Base-by-base conservation (phyloP, 768 basidiomycete genomes). In the Mycena epipterygia region DNA sequence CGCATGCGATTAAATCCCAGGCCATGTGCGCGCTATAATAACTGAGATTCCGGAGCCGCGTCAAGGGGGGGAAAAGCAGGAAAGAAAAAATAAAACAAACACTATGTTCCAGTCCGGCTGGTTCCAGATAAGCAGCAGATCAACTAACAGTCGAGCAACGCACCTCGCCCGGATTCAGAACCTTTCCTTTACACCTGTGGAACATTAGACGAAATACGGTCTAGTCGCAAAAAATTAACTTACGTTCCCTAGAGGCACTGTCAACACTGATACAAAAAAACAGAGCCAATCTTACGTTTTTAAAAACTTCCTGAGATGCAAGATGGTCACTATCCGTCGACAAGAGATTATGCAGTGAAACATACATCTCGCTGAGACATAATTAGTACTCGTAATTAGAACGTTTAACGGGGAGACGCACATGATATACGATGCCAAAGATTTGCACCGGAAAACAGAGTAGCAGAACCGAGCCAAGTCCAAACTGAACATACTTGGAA, bases 21-120 rank as follows among this genome's bases (percentile, higher is more conserved):
- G 60, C 21, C 67, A 68, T 68, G 25, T 68, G 67, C 14, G 67
- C 67, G 17, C 67, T 58, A 33, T 68, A 68, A 68, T 63, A 68
- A 6, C 67, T 68, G 19, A 12, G 37, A 29, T 23, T n/a, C 16
- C 33, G n/a, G n/a, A n/a, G n/a, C n/a, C n/a, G n/a, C n/a, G n/a
- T n/a, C n/a, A n/a, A n/a, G n/a, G n/a, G n/a, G n/a, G n/a, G n/a
- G n/a, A n/a, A n/a, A n/a, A 7, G 29, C 25, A 14, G 46, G 16
- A 42, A 17, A 55, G 27, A 29, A 19, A 3, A 42, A 32, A 21
- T 25, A n/a, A 16, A 52, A 42, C 12, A 0, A 56, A 62, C 60
- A 68, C 67, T 11, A 68, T 68, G n/a, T 68, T 68, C 67, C 67
- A 68, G 30, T 68, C 61, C 46, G 61, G 60, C 67, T 68, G 37